Percentiles rank a stretch among this genome's conserved stretches.
Conservation (phyloP, 257 asterid species). For the Asclepias syriaca region DNA sequence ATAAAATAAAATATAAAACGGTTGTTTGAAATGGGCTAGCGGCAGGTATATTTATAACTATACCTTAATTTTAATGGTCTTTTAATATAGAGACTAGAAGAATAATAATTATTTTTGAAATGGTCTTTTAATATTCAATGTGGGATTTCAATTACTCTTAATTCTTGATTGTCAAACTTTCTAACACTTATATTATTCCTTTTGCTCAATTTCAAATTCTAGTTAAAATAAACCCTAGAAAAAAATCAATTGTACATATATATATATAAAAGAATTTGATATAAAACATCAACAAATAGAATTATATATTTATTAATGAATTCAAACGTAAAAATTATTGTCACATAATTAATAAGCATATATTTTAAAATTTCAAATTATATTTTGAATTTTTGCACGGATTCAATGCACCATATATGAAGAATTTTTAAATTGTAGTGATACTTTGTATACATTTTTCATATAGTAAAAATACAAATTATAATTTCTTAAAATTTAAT, state of each 20-base stretch:
- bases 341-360: too few species aligned
- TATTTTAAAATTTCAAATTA: too few species aligned
- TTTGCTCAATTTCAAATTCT: background rate
- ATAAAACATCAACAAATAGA: too few species aligned
- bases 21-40: background rate
- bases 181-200: background rate
- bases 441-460: background rate
- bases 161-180: background rate
- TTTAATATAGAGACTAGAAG: background rate
- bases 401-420: too few species aligned
- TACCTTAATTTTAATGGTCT: background rate
- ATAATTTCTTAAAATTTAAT: too few species aligned
- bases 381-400: too few species aligned
- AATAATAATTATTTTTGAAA: slow-evolving; percentile 9
- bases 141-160: background rate
- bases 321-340: too few species aligned
- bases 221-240: background rate
- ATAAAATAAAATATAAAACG: too few species aligned
- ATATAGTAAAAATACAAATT: background rate
- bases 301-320: too few species aligned
- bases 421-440: background rate
- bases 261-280: too few species aligned
- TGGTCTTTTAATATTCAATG: background rate
- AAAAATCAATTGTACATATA: too few species aligned
- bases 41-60: background rate